Evolutionary conservation across 768 basidiomycete species (phyloP).

Genomic region (Astraeus odoratus): DNA sequence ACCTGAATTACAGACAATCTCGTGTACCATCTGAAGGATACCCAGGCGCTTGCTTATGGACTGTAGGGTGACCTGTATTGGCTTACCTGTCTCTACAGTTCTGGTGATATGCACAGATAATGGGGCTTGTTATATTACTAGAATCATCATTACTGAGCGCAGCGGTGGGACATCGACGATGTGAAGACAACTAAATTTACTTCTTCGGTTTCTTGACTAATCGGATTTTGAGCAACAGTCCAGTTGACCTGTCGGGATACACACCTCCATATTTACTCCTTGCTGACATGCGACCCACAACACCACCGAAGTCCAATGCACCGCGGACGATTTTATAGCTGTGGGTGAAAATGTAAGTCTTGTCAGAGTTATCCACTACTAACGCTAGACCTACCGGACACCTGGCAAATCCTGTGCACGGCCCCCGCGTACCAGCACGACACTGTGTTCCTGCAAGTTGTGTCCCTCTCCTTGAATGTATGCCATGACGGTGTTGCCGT

Average conservation of each 20-base stretch:
- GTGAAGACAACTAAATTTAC: constrained; percentile 19
- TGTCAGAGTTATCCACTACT: background rate
- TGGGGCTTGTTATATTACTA: background rate
- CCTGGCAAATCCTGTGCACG: constrained; percentile 97
- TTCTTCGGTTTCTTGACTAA: constrained; percentile 86
- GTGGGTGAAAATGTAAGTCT: constrained; percentile 2
- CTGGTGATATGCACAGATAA: background rate
- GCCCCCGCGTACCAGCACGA: constrained; percentile 91
- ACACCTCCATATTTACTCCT: constrained; percentile 92
- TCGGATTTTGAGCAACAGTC: constrained; percentile 7
- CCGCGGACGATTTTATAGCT: constrained; percentile 97
- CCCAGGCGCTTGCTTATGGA: constrained; percentile 1
- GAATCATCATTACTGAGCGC: background rate
- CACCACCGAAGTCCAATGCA: constrained; percentile 84
- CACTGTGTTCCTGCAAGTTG: constrained; percentile 95
- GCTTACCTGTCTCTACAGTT: background rate
- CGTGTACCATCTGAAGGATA: background rate
- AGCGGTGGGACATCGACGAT: background rate
- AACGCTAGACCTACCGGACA: constrained; percentile 65
- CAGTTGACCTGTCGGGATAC: constrained; percentile 12
- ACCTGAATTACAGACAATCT: background rate
- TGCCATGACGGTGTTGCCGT: constrained; percentile 83
- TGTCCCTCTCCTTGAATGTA: constrained; percentile 98
- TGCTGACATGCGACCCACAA: constrained; percentile 71
- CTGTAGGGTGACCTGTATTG: background rate